Base-by-base conservation (phyloP, 2,329 filamentous ascomycete genomes). In the Exophiala aquamarina region DNA sequence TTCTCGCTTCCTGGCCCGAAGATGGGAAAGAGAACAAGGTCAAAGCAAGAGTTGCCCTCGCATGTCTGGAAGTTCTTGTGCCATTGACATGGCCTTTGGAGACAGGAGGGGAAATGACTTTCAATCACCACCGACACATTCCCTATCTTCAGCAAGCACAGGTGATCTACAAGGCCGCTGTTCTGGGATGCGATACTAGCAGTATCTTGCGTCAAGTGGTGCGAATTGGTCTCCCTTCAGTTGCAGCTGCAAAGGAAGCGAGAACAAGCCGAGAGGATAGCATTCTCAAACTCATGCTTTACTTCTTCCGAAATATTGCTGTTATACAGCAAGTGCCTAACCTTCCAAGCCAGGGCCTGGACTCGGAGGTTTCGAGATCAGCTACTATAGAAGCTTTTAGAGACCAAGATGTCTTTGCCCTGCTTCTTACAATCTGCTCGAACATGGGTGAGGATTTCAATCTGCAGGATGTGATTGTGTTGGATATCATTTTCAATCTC, bases 11-110 rank as follows among this genome's bases (percentile, higher is more conserved):
- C 50, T 95, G 89, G 88, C 80, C 85, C 43, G 85, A 88, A 55
- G 84, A 82, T 54, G 81, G 79, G 3, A 81, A 79, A 49, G 82
- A 87, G 37, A 87, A 85, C 70, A 86, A 82, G 56, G 79, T 89
- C 68, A 89, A 86, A 70, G 80, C 86, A 18, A 86, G 88, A 63
- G 78, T 93, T 54, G 87, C 89, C 2, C 73, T 97, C 57, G 86
- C 89, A 45, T 94, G 89, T 68, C 76, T 95, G 68, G 92, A 98
- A 70, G 74, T 98, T 38, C 78, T 98, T 63, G 89, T 95, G 1
- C 90, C 91, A 3, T 71, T 98, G 61, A 98, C 93, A 14, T 97
- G 92, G 92, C 92, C 93, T 0, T 77, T 95, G 61, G 89, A 95
- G 52, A 83, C 91, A 50, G 76, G 81, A 53, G 83, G 86, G 49